Evolutionary conservation across 2,329 filamentous ascomycete species (phyloP).

Genomic region (Penicillium sp.): DNA sequence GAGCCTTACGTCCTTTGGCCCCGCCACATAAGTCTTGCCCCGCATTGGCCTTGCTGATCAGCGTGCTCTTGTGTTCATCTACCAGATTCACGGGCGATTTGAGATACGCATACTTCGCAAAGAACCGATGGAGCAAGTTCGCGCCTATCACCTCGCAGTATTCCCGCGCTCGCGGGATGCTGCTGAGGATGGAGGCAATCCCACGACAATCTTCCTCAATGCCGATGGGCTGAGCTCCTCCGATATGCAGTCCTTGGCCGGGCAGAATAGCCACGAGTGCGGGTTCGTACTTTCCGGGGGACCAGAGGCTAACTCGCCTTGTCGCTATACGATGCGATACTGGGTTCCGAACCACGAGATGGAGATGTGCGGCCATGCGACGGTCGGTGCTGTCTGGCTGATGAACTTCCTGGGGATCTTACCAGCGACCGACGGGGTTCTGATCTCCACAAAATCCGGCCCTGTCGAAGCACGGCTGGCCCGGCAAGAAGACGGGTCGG

Average conservation of each 20-base stretch:
- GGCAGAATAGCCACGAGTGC: slow-evolving; percentile 7
- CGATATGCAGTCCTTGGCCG: slow-evolving; percentile 6
- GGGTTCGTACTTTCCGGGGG: slow-evolving; percentile 4
- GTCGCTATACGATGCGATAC: slow-evolving; percentile 8
- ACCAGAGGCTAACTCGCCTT: not conserved
- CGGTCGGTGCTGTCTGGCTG: slow-evolving; percentile 15
- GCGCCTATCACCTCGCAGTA: slow-evolving; percentile 6
- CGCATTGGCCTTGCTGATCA: too few relatives aligned
- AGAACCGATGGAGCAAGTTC: slow-evolving; percentile 2
- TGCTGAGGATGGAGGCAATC: slow-evolving; percentile 7
- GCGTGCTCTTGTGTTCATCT: too few relatives aligned
- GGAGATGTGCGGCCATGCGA: slow-evolving; percentile 16
- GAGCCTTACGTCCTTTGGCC: too few relatives aligned
- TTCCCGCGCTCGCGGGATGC: slow-evolving; percentile 4
- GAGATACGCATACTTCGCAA: too few relatives aligned
- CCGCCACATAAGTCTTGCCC: too few relatives aligned
- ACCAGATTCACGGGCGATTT: too few relatives aligned
- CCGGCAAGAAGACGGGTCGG: not conserved
- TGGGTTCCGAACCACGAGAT: slow-evolving; percentile 15
- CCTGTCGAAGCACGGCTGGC: slow-evolving; percentile 4
- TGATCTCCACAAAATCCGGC: slow-evolving; percentile 7
- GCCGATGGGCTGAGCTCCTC: slow-evolving; percentile 1
- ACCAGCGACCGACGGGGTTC: not conserved
- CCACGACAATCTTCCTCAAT: slow-evolving; percentile 9
- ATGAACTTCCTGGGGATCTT: slow-evolving; percentile 8